A percentile compares a stretch with the other conserved stretches of the same genome.
These are phyloP conservation scores for Phaeomoniella chlamydospora DNA, from an alignment of 2,329 filamentous ascomycete species.

Conservation along the genomic window DNA sequence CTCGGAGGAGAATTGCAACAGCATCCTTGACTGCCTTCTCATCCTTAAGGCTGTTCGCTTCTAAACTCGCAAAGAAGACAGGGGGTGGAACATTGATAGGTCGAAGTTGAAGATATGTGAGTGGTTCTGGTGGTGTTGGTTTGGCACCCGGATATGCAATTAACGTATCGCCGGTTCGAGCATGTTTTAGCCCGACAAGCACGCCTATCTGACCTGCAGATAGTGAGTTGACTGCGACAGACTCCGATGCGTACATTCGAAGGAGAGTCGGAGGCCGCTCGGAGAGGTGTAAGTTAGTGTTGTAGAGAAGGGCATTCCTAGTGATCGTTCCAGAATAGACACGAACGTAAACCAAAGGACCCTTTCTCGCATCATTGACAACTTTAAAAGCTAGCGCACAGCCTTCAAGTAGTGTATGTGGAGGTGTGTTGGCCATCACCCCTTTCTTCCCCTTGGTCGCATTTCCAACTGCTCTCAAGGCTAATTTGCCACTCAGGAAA, in stretches of 20 bases:
- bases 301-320: slow-evolving; percentile 65
- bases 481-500: slow-evolving; percentile 30
- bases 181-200: slow-evolving; percentile 74
- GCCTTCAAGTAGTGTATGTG: slow-evolving; percentile 48
- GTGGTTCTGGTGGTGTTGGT: slow-evolving; percentile 49
- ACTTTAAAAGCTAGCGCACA: slow-evolving; percentile 81
- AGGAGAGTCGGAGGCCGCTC: slow-evolving; percentile 71
- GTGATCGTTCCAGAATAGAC: slow-evolving; percentile 76
- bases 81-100: slow-evolving; percentile 83
- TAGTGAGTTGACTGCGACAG: slow-evolving; percentile 59
- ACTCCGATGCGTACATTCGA: slow-evolving; percentile 79
- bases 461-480: slow-evolving; percentile 17
- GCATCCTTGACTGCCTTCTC: slow-evolving; percentile 67
- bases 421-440: slow-evolving; percentile 23
- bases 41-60: slow-evolving; percentile 62
- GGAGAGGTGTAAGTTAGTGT: slow-evolving; percentile 66
- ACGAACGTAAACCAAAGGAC: slow-evolving; percentile 79
- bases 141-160: slow-evolving; percentile 55
- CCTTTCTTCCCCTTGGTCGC: slow-evolving; percentile 24
- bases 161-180: slow-evolving; percentile 87
- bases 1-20: slow-evolving; percentile 64
- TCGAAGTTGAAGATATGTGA: slow-evolving; percentile 66
- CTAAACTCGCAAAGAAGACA: slow-evolving; percentile 91
- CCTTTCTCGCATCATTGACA: slow-evolving; percentile 71
- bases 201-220: slow-evolving; percentile 85